phyloP scores from a whole-genome alignment of 208 protist genomes.

The Naegleria gruberi region DNA sequence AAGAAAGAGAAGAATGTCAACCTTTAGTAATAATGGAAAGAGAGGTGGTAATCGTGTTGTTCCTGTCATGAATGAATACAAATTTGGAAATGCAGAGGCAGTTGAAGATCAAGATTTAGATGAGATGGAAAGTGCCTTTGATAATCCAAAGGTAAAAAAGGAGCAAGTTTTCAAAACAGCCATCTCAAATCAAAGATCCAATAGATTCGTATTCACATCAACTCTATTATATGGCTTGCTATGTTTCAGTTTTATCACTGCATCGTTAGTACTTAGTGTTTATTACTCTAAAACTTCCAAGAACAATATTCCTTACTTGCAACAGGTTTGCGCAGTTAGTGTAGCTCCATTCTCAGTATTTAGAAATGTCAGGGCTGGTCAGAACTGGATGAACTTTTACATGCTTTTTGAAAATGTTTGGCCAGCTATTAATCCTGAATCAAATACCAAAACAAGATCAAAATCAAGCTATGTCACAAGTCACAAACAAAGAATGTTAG shows the following conservation, averaged over 20 bases:
- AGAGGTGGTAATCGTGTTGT: no score
- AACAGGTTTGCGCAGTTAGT: not conserved
- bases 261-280: no score
- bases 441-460: no score
- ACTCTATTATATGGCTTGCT: not conserved
- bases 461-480: no score
- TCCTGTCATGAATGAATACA: no score
- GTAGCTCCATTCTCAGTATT: not conserved
- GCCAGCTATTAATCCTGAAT: not conserved
- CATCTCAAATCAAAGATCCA: not conserved
- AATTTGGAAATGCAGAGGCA: no score
- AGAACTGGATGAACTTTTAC: not conserved
- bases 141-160: no score
- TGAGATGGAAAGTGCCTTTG: no score
- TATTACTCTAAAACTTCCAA: no score
- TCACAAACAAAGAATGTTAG: not conserved
- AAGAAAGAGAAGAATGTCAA: not conserved
- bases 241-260: not conserved
- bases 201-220: not conserved
- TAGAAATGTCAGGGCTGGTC: not conserved
- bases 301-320: no score
- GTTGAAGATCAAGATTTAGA: no score
- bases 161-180: not conserved
- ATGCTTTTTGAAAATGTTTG: not conserved
- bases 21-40: no score